Evolutionary conservation across 352 stramenopile species (phyloP).

Genomic region (Plasmopara viticola): DNA sequence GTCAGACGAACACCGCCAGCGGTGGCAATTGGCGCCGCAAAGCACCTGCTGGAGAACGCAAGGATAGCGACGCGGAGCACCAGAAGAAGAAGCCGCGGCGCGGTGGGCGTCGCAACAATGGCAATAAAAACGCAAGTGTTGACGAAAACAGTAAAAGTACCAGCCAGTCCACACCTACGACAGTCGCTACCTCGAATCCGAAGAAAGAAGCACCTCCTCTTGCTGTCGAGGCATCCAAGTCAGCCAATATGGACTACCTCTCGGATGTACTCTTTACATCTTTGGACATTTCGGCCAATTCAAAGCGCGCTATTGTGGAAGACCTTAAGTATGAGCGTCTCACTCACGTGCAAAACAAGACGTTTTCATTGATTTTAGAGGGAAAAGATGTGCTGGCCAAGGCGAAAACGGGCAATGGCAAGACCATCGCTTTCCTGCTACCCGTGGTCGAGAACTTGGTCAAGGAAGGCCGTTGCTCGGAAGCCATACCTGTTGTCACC

Average conservation of each 20-base stretch:
- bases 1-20: conserved; percentile 11
- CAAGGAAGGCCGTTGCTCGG: conserved; percentile 38
- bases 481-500: conserved; percentile 89
- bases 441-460: conserved; percentile 75
- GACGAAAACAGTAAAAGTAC: conserved; percentile 1
- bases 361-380: conserved; percentile 54
- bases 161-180: conserved; percentile 1
- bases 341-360: conserved; percentile 86
- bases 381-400: conserved; percentile 90
- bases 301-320: conserved; percentile 58
- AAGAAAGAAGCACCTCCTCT: conserved; percentile 4
- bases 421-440: conserved; percentile 86
- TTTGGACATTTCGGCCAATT: conserved; percentile 53
- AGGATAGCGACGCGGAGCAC: conserved; percentile 36
- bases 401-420: conserved; percentile 85
- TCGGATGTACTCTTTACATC: conserved; percentile 51
- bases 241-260: conserved; percentile 40
- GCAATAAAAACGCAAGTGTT: conserved; percentile 18
- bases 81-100: conserved; percentile 53
- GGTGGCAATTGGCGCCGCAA: conserved; percentile 31
- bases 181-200: conserved; percentile 3
- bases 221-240: conserved; percentile 4
- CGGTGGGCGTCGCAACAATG: conserved; percentile 25
- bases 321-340: conserved; percentile 81
- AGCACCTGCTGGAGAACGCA: conserved; percentile 24